A percentile compares a stretch with the other conserved stretches of the same genome.
These are phyloP conservation scores for Powellomyces hirtus DNA, from an alignment of 192 early-diverging fungal species.

Conservation along the genomic window DNA sequence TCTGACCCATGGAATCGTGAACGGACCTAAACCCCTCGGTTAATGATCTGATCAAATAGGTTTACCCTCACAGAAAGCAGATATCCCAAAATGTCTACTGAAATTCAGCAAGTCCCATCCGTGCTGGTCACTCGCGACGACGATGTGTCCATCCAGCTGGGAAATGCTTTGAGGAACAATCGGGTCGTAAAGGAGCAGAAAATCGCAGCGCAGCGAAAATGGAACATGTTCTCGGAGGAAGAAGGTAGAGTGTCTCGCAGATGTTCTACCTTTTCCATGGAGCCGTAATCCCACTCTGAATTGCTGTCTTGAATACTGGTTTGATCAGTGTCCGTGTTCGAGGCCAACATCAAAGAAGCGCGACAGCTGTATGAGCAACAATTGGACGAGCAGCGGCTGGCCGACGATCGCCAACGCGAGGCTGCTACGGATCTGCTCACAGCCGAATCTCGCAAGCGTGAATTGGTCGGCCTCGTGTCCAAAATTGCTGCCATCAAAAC, in stretches of 20 bases:
- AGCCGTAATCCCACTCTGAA: too few relatives aligned
- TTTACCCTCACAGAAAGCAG: too few relatives aligned
- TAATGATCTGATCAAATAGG: too few relatives aligned
- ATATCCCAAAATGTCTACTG: too few relatives aligned
- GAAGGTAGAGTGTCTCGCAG: too few relatives aligned
- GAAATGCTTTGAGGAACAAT: neutral
- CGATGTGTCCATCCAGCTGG: neutral
- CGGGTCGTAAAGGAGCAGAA: conserved; percentile 17
- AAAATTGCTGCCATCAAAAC: conserved; percentile 16
- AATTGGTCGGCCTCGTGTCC: conserved; percentile 12
- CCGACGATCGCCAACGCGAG: conserved; percentile 4
- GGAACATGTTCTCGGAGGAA: conserved; percentile 9
- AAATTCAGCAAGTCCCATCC: too few relatives aligned
- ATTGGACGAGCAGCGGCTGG: conserved; percentile 13
- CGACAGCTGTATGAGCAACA: conserved; percentile 22
- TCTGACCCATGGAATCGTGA: too few relatives aligned
- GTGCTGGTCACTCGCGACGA: neutral
- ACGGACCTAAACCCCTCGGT: too few relatives aligned
- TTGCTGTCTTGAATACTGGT: too few relatives aligned
- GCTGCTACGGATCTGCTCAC: conserved; percentile 19
- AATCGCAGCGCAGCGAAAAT: conserved; percentile 9
- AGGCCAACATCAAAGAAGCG: conserved; percentile 24
- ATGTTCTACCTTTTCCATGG: too few relatives aligned
- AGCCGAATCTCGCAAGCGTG: conserved; percentile 12
- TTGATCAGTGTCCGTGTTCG: conserved; percentile 12